These are phyloP conservation scores for Leccinum subrobustum DNA, from an alignment of 1,284 basidiomycete species.

Conservation along the genomic window DNA sequence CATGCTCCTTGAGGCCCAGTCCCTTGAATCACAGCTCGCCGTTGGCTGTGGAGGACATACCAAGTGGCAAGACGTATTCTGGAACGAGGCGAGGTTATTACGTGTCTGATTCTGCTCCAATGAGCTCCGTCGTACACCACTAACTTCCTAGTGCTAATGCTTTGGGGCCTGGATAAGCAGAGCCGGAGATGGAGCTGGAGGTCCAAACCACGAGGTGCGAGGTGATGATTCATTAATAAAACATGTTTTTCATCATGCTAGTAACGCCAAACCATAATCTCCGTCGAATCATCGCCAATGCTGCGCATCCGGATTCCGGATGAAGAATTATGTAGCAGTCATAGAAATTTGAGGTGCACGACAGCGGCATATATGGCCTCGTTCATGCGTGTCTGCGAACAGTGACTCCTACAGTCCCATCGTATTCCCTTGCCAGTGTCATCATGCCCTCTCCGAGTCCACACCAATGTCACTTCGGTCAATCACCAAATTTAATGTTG, in stretches of 20 bases:
- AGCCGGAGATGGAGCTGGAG: neutral
- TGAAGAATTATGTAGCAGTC: neutral
- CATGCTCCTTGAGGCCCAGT: neutral
- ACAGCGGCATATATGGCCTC: neutral
- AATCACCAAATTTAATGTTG: neutral
- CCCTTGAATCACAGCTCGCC: neutral
- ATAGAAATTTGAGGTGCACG: neutral
- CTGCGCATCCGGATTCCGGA: neutral
- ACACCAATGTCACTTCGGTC: neutral
- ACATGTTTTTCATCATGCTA: neutral
- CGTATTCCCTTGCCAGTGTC: neutral
- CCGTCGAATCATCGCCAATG: neutral
- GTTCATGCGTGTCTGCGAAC: neutral
- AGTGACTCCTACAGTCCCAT: neutral
- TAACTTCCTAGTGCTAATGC: neutral
- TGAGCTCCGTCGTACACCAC: neutral
- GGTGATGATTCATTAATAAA: neutral
- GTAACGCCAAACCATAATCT: neutral
- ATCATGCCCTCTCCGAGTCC: neutral
- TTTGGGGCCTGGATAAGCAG: neutral
- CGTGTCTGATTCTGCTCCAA: too few species aligned
- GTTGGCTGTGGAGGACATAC: neutral
- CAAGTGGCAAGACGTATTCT: neutral
- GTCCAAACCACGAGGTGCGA: neutral
- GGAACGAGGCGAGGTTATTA: too few species aligned